A percentile compares a stretch with the other conserved stretches of the same genome.
phyloP scores from a whole-genome alignment of 345 rosid species.

The Populus alba region DNA sequence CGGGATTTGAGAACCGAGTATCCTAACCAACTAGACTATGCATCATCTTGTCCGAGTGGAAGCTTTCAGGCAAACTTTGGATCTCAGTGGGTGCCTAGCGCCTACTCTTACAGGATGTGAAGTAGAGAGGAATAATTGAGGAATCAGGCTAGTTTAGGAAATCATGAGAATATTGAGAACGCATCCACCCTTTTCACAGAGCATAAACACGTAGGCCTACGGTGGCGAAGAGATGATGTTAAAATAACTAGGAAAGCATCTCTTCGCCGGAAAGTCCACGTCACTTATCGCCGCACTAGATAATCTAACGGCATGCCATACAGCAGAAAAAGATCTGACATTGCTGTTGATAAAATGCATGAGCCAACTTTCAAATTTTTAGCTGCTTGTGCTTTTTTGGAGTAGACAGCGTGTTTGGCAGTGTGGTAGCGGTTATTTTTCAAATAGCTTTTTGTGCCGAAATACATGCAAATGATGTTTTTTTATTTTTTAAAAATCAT shows the following conservation, averaged over 20 bases:
- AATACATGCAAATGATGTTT: no score
- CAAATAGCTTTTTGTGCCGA: no score
- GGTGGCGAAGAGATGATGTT: neutral
- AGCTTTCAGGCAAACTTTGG: no score
- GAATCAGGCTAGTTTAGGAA: neutral
- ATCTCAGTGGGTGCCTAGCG: no score
- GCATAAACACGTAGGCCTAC: neutral
- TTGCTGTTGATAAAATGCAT: neutral
- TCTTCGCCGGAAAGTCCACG: neutral
- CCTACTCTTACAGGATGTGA: no score
- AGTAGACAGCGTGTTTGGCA: no score
- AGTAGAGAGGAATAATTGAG: accelerated
- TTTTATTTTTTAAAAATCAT: no score
- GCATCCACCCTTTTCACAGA: neutral
- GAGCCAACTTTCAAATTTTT: neutral
- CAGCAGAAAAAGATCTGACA: neutral
- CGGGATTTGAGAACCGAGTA: conserved; percentile 76
- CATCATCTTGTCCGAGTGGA: no score
- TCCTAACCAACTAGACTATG: conserved; percentile 59
- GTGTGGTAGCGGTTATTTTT: no score
- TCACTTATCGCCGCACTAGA: neutral
- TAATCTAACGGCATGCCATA: neutral
- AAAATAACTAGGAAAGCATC: neutral
- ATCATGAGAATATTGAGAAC: neutral
- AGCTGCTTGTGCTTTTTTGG: no score